Percentiles rank a stretch among this genome's conserved stretches.
These are phyloP conservation scores for Nitzschia sp. DNA, from an alignment of 108 stramenopile species.

Conservation along the genomic window DNA sequence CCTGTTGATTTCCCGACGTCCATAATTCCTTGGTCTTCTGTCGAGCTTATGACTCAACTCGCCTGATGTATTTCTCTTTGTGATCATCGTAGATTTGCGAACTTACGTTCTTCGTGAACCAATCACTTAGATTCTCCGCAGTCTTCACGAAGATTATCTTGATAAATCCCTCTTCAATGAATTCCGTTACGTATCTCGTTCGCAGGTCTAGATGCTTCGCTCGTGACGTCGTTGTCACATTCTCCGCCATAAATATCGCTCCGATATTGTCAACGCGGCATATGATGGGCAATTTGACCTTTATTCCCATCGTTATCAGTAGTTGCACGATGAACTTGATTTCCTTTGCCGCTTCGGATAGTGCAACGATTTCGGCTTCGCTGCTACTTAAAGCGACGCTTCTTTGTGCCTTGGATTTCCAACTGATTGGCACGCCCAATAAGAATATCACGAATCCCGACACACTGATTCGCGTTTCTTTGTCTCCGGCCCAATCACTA, in stretches of 20 bases:
- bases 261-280: constrained; percentile 30
- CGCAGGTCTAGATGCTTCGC: constrained; percentile 1
- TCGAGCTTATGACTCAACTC: too few relatives aligned
- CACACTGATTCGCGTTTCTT: not conserved
- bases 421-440: constrained; percentile 1
- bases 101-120: constrained; percentile 1
- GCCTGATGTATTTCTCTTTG: not conserved
- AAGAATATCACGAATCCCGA: constrained; percentile 2
- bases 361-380: constrained; percentile 4
- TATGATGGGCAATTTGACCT: constrained; percentile 30
- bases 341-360: constrained; percentile 9
- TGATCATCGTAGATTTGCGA: not conserved
- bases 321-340: not conserved
- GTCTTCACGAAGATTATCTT: constrained; percentile 1
- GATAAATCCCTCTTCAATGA: constrained; percentile 2
- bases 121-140: not conserved
- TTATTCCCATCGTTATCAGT: constrained; percentile 14
- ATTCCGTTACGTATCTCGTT: not conserved
- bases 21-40: too few relatives aligned
- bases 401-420: not conserved
- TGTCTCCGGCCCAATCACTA: constrained; percentile 14
- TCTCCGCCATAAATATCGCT: constrained; percentile 13
- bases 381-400: not conserved
- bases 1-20: too few relatives aligned
- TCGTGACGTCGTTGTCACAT: not conserved